A percentile compares a stretch with the other conserved stretches of the same genome.
phyloP scores from a whole-genome alignment of 306 rosid genomes.

The Crataegus laevigata region DNA sequence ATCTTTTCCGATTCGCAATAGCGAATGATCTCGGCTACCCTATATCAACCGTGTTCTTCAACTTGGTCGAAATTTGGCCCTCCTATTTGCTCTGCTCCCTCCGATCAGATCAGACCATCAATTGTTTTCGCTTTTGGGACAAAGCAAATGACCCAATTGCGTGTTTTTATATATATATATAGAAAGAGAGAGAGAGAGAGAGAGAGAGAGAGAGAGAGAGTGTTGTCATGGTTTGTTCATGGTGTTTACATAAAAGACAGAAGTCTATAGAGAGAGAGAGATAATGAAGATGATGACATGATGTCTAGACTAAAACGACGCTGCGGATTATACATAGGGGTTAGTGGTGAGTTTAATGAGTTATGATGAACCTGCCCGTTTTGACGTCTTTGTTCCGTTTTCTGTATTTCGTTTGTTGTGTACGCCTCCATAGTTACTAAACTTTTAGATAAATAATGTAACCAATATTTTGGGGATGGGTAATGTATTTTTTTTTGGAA shows the following conservation, averaged over 20 bases:
- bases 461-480: too few species aligned
- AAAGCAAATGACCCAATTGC: not conserved
- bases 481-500: too few species aligned
- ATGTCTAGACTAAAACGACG: conserved; percentile 21
- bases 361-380: conserved; percentile 12
- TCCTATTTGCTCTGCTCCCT: not conserved
- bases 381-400: conserved; percentile 9
- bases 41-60: not conserved
- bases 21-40: not conserved
- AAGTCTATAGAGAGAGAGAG: not conserved
- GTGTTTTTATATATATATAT: not conserved
- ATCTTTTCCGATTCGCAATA: not conserved
- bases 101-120: too few species aligned
- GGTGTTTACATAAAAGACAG: conserved; percentile 25
- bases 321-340: conserved; percentile 16
- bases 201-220: not conserved
- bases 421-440: not conserved
- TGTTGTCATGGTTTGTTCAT: conserved; percentile 24
- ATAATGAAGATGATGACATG: conserved; percentile 3
- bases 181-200: not conserved
- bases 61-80: not conserved
- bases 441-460: too few species aligned
- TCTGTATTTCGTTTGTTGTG: not conserved
- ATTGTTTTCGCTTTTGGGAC: not conserved
- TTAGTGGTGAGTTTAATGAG: not conserved